Base-by-base conservation (phyloP, 345 rosid species). In the Lepidium didymum region DNA sequence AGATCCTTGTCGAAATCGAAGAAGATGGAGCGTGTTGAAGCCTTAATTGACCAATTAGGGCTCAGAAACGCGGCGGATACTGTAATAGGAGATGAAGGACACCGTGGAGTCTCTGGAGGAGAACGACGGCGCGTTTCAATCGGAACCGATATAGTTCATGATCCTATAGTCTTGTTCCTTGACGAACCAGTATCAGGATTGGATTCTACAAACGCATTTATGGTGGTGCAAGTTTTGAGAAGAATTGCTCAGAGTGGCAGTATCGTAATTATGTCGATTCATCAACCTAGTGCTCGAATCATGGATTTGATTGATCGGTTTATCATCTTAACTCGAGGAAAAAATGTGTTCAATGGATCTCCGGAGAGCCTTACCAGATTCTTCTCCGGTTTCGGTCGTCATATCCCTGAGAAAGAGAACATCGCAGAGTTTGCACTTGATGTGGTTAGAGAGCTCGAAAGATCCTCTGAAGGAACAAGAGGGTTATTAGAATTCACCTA, bases 141-240 rank as follows among this genome's bases (percentile, higher is more conserved):
- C 0, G 98, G 98, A 3, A 90, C 75, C 16, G 97, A 93, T 33
- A 84, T 93, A 4, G 83, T 93, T 29, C 98, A 93, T 12, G 97
- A 93, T 19, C 98, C 97, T 0, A 90, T 93, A 25, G 35, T 93
- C 5, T 78, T 93, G 16, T 87, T 93, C 72, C 87, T 93, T 3
- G 98, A 93, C 43, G 98, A 93, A 45, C 98, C 96, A 3, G 90
- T 97, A 1, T 93, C 98, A 0, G 98, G 98, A 0, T 72, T 93
- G 35, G 98, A 93, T 70, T 93, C 98, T 0, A 90, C 98, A 1
- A 90, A 91, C 33, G 98, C 98, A 23, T 93, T 74, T 64, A 87
- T 83, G 98, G 97, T 93, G 34, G 97, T 93, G 10, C 90, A 90
- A 56, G 97, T 93, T 1, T 62, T 93, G 29, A 91, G 87, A 59